Evolutionary conservation across 2,329 filamentous ascomycete species (phyloP).

Genomic region (Fusarium drepaniforme): DNA sequence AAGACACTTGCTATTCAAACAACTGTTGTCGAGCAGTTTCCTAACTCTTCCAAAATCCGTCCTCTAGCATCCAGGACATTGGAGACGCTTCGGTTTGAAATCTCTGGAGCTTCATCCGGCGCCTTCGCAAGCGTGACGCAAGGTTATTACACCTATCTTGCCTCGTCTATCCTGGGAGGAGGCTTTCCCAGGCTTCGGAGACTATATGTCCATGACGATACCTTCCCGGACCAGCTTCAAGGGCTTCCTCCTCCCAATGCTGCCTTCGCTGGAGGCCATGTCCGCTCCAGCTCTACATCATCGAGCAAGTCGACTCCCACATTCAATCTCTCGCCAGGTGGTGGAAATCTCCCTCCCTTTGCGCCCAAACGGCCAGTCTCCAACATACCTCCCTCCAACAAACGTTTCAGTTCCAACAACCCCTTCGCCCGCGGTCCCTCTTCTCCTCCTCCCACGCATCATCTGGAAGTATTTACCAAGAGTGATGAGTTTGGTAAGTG

Average conservation of each 20-base stretch:
- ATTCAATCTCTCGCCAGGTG: conserved; percentile 42
- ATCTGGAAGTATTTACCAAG: conserved; percentile 72
- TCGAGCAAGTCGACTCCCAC: conserved; percentile 41
- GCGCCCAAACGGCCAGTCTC: conserved; percentile 46
- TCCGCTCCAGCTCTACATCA: conserved; percentile 49
- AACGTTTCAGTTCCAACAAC: conserved; percentile 72
- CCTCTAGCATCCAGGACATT: conserved; percentile 78
- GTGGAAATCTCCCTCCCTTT: conserved; percentile 39
- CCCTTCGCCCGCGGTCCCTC: conserved; percentile 59
- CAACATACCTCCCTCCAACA: conserved; percentile 43
- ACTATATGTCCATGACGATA: conserved; percentile 87
- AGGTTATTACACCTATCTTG: conserved; percentile 87
- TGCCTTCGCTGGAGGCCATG: conserved; percentile 46
- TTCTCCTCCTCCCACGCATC: conserved; percentile 60
- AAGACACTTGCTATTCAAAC: conserved; percentile 67
- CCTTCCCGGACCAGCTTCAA: conserved; percentile 84
- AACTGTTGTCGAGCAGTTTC: conserved; percentile 63
- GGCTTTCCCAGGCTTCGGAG: conserved; percentile 79
- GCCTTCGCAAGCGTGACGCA: conserved; percentile 67
- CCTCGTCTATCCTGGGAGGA: conserved; percentile 82
- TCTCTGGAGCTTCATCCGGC: conserved; percentile 71
- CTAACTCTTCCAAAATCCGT: conserved; percentile 61
- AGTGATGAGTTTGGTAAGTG: conserved; percentile 69
- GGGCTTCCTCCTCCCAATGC: conserved; percentile 74
- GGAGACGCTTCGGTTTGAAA: conserved; percentile 83